Evolutionary conservation across 2,329 filamentous ascomycete genomes (phyloP).

Genomic region (Aspergillus hortae): DNA sequence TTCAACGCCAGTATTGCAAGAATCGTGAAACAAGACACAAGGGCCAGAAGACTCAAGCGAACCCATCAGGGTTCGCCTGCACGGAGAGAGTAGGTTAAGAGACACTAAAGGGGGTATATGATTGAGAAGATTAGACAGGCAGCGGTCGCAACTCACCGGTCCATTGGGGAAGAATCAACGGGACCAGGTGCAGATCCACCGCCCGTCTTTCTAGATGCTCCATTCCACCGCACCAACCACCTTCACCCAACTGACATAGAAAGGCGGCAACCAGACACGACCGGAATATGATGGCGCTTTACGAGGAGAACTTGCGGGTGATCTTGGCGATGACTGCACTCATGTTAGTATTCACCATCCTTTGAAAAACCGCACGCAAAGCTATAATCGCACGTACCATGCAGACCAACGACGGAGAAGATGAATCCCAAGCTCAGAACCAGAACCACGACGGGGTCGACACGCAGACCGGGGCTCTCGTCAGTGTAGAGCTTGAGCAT

Average conservation of each 20-base stretch:
- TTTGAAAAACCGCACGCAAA: background rate
- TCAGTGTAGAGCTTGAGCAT: slow-evolving; percentile 99
- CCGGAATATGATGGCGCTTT: slow-evolving; percentile 17
- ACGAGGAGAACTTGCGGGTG: slow-evolving; percentile 76
- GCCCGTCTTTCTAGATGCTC: background rate
- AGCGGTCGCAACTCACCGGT: background rate
- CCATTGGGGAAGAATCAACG: background rate
- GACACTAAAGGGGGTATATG: slow-evolving; percentile 21
- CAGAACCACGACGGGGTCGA: slow-evolving; percentile 95
- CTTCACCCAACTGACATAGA: background rate
- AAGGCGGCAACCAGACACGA: background rate
- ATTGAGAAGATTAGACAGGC: slow-evolving; percentile 11
- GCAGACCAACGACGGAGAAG: slow-evolving; percentile 94
- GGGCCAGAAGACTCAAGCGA: background rate
- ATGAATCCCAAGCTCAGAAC: slow-evolving; percentile 97
- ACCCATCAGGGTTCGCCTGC: slow-evolving; percentile 8
- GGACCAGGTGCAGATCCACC: background rate
- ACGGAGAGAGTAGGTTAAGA: slow-evolving; percentile 11
- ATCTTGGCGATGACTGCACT: slow-evolving; percentile 85
- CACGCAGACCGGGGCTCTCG: slow-evolving; percentile 94
- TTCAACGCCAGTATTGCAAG: slow-evolving; percentile 18
- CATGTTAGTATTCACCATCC: slow-evolving; percentile 6
- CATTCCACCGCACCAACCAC: background rate
- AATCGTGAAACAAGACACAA: slow-evolving; percentile 5
- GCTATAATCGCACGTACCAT: slow-evolving; percentile 65